Conservation (phyloP, 768 basidiomycete genomes). For the Lentinula detonsa region DNA sequence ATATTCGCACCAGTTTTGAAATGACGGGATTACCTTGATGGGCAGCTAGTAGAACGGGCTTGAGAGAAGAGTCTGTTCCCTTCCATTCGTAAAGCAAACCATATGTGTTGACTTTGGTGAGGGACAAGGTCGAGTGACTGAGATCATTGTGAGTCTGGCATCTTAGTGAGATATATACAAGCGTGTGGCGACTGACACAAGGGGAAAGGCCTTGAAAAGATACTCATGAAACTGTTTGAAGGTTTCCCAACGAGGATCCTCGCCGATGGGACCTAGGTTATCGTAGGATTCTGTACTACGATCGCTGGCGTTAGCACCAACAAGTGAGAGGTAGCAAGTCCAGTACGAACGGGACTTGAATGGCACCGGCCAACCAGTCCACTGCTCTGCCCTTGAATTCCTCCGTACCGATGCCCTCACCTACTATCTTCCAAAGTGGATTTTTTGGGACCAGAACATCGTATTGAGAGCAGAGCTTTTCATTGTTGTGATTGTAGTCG, state of each 20-base stretch:
- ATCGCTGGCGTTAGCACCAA: neutral
- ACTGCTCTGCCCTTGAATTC: constrained; percentile 22
- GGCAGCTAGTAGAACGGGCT: constrained; percentile 47
- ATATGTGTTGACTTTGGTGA: constrained; percentile 44
- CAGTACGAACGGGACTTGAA: constrained; percentile 21
- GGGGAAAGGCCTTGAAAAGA: constrained; percentile 8
- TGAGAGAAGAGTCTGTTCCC: constrained; percentile 38
- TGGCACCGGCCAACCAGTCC: constrained; percentile 26
- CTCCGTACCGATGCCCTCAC: constrained; percentile 12
- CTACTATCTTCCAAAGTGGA: neutral
- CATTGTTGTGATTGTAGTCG: neutral
- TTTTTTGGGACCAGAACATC: neutral
- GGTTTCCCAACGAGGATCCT: constrained; percentile 20
- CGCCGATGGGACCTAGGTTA: constrained; percentile 17
- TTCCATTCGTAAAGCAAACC: constrained; percentile 54
- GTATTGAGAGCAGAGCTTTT: neutral
- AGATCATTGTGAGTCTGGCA: neutral
- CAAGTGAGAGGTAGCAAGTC: neutral
- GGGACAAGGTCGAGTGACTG: constrained; percentile 7
- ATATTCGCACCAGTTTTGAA: neutral
- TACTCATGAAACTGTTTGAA: constrained; percentile 9
- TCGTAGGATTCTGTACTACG: constrained; percentile 23
- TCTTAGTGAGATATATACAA: neutral
- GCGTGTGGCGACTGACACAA: constrained; percentile 4
- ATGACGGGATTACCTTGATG: constrained; percentile 35